Conservation (phyloP, 768 basidiomycete species). For the Sutorius australiensis region DNA sequence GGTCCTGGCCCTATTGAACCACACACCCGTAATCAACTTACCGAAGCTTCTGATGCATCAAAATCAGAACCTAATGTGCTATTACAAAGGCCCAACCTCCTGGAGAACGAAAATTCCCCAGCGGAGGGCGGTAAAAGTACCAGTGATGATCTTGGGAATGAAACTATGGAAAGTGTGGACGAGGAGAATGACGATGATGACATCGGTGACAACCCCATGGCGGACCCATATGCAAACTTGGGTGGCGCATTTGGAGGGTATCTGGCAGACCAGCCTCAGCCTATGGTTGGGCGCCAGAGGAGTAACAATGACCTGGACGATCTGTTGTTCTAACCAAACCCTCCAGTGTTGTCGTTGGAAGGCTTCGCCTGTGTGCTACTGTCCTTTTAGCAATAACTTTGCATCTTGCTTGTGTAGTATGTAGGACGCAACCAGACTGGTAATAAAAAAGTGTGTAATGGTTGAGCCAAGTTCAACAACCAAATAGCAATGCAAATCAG, state of each 20-base stretch:
- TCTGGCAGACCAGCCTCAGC: slow-evolving; percentile 66
- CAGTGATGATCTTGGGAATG: slow-evolving; percentile 21
- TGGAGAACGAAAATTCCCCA: slow-evolving; percentile 14
- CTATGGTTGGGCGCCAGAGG: slow-evolving; percentile 43
- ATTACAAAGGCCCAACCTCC: slow-evolving; percentile 16
- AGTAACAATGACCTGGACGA: slow-evolving; percentile 58
- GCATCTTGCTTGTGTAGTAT: slow-evolving; percentile 8
- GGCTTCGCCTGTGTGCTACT: slow-evolving; percentile 1
- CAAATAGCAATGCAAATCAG: neutral
- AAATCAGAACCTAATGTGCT: slow-evolving; percentile 35
- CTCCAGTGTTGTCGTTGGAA: neutral
- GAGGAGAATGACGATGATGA: slow-evolving; percentile 43
- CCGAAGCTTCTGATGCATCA: slow-evolving; percentile 22
- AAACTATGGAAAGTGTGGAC: slow-evolving; percentile 24
- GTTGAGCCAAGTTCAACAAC: neutral
- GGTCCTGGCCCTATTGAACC: slow-evolving; percentile 50
- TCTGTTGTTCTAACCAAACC: slow-evolving; percentile 49
- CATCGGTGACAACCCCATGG: slow-evolving; percentile 26
- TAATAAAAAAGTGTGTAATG: neutral
- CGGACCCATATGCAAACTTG: slow-evolving; percentile 83
- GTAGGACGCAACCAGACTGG: neutral
- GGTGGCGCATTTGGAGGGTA: slow-evolving; percentile 75
- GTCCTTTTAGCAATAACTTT: neutral
- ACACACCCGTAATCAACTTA: slow-evolving; percentile 23
- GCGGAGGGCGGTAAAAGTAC: slow-evolving; percentile 1